Percentiles rank a stretch among this genome's conserved stretches.
phyloP scores from a whole-genome alignment of 176 grass and related monocot species.

The Elaeis guineensis region DNA sequence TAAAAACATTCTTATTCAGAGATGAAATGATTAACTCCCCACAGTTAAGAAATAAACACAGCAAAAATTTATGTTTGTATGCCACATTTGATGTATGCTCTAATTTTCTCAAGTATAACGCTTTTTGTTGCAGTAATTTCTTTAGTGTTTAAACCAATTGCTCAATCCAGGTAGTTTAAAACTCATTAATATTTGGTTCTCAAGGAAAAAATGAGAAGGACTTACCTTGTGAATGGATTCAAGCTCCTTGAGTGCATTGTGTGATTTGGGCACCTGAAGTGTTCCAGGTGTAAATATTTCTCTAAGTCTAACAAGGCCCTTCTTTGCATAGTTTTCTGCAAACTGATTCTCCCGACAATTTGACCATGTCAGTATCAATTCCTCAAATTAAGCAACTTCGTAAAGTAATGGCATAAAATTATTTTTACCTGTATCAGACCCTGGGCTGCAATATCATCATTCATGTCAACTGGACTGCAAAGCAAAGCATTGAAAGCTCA shows the following conservation, averaged over 20 bases:
- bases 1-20: no score
- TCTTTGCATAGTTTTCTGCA: slow-evolving; percentile 94
- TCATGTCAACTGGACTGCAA: slow-evolving; percentile 77
- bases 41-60: no score
- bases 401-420: slow-evolving; percentile 16
- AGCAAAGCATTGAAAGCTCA: slow-evolving; percentile 15
- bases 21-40: no score
- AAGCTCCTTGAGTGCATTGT: slow-evolving; percentile 87
- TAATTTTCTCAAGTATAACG: no score
- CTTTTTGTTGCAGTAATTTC: no score
- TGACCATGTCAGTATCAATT: slow-evolving; percentile 11
- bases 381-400: slow-evolving; percentile 15
- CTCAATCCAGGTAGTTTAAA: no score
- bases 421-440: slow-evolving; percentile 68
- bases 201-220: background rate
- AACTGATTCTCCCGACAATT: slow-evolving; percentile 41
- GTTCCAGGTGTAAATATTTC: slow-evolving; percentile 95
- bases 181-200: no score
- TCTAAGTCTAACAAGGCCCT: slow-evolving; percentile 73
- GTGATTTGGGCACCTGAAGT: slow-evolving; percentile 69
- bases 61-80: no score
- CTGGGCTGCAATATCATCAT: slow-evolving; percentile 81
- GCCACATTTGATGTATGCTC: no score
- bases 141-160: no score
- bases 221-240: slow-evolving; percentile 98